These are phyloP conservation scores for Avena sativa DNA, from an alignment of 176 grass and related monocot species.

Conservation along the genomic window DNA sequence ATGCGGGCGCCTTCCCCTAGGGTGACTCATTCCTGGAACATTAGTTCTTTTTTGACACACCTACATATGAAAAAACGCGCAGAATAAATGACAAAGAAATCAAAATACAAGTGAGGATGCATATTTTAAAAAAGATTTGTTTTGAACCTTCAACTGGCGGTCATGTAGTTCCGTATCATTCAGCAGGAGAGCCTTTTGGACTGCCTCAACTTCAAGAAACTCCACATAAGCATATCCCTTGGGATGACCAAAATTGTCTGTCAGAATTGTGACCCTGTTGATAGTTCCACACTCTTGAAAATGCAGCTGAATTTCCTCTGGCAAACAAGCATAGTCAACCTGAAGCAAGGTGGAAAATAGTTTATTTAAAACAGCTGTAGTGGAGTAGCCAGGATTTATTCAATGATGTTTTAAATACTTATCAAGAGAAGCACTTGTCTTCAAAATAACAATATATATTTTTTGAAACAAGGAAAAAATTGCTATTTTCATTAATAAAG, in stretches of 20 bases:
- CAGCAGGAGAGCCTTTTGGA: constrained; percentile 70
- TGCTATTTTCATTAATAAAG: too few relatives aligned
- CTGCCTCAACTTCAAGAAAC: constrained; percentile 71
- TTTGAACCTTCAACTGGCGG: constrained; percentile 66
- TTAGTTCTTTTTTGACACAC: constrained; percentile 83
- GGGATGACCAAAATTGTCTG: constrained; percentile 68
- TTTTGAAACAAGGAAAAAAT: too few relatives aligned
- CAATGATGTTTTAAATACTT: not conserved
- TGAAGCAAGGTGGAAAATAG: constrained; percentile 47
- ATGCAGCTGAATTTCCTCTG: constrained; percentile 81
- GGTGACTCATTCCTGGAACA: constrained; percentile 71
- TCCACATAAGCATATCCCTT: constrained; percentile 88
- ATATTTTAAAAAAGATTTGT: not conserved
- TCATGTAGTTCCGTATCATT: constrained; percentile 75
- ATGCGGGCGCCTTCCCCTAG: constrained; percentile 55
- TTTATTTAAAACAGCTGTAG: constrained; percentile 15
- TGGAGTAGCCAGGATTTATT: constrained; percentile 1
- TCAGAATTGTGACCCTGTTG: constrained; percentile 79
- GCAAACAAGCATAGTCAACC: constrained; percentile 73
- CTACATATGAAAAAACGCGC: constrained; percentile 40
- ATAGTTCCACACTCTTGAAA: constrained; percentile 78
- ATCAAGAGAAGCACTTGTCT: constrained; percentile 11
- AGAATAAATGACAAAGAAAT: not conserved
- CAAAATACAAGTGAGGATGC: not conserved
- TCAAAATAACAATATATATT: not conserved